A percentile compares a stretch with the other conserved stretches of the same genome.
Conservation (phyloP, 495 filamentous ascomycete genomes). For the Penicillium taxi region DNA sequence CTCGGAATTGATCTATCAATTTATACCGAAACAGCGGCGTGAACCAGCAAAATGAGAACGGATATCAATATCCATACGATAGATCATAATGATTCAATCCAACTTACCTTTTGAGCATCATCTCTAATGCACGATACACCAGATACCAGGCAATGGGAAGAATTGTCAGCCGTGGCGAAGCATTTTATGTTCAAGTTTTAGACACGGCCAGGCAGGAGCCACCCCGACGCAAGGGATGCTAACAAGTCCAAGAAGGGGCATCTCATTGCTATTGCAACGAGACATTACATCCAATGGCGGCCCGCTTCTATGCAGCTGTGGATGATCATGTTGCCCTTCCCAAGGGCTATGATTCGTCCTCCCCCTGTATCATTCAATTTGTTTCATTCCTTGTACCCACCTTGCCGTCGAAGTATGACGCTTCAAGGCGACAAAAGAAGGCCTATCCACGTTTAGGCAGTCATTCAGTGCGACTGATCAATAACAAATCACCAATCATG, state of each 20-base stretch:
- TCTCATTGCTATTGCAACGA: conserved; percentile 21
- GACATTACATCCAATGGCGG: conserved; percentile 24
- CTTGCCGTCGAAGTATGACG: conserved; percentile 15
- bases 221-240: conserved; percentile 18
- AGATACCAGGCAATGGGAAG: conserved; percentile 1
- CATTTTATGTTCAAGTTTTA: conserved; percentile 24
- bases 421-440: conserved; percentile 9
- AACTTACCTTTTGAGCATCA: background rate
- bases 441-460: conserved; percentile 22
- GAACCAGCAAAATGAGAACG: background rate
- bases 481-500: conserved; percentile 16
- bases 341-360: conserved; percentile 22
- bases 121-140: too few species aligned
- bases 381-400: conserved; percentile 24
- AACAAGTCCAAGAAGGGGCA: conserved; percentile 11
- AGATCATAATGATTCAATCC: background rate
- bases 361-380: conserved; percentile 18
- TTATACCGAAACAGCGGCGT: background rate
- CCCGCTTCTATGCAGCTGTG: conserved; percentile 17
- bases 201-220: conserved; percentile 15
- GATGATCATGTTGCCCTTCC: conserved; percentile 20
- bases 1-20: conserved; percentile 1
- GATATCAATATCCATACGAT: background rate
- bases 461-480: conserved; percentile 14
- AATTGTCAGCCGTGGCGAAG: conserved; percentile 14